Percentiles rank a stretch among this genome's conserved stretches.
These are phyloP conservation scores for Apophysomyces sp. DNA, from an alignment of 371 early-diverging fungal species.

Conservation along the genomic window DNA sequence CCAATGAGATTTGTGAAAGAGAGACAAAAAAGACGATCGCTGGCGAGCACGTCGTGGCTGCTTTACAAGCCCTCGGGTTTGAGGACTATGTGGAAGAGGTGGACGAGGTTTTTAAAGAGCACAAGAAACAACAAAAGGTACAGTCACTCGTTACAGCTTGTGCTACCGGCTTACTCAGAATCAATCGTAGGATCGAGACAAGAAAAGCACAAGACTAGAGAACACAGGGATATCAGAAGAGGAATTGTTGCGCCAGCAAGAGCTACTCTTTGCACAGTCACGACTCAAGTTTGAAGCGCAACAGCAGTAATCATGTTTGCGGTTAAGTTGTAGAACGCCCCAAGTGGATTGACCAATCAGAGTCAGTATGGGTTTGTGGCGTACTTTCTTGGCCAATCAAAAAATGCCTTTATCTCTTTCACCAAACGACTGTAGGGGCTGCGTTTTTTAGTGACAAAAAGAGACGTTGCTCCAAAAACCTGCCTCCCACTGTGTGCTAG, in stretches of 20 bases:
- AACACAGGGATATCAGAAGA: slow-evolving; percentile 91
- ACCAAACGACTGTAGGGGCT: no score
- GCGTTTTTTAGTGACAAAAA: no score
- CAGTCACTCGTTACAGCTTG: background rate
- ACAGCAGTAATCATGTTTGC: slow-evolving; percentile 38
- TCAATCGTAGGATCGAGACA: slow-evolving; percentile 78
- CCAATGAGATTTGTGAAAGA: slow-evolving; percentile 97
- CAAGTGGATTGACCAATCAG: no score
- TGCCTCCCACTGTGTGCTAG: no score
- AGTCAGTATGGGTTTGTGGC: no score
- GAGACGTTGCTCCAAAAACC: no score
- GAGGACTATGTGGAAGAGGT: slow-evolving; percentile 90
- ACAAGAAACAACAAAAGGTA: slow-evolving; percentile 85
- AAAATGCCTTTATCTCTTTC: no score
- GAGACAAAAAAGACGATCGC: slow-evolving; percentile 98
- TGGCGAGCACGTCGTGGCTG: slow-evolving; percentile 94
- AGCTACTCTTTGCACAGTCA: slow-evolving; percentile 93
- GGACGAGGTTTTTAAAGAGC: slow-evolving; percentile 86
- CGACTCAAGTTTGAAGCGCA: slow-evolving; percentile 71
- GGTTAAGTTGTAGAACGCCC: no score
- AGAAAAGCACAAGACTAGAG: slow-evolving; percentile 82
- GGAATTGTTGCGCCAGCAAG: slow-evolving; percentile 88
- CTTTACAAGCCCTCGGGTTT: slow-evolving; percentile 92
- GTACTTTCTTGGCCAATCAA: no score
- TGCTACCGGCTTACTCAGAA: background rate